Percentiles rank a stretch among this genome's conserved stretches.
Evolutionary conservation across 306 rosid species (phyloP).

Genomic region (Bauhinia variegata): DNA sequence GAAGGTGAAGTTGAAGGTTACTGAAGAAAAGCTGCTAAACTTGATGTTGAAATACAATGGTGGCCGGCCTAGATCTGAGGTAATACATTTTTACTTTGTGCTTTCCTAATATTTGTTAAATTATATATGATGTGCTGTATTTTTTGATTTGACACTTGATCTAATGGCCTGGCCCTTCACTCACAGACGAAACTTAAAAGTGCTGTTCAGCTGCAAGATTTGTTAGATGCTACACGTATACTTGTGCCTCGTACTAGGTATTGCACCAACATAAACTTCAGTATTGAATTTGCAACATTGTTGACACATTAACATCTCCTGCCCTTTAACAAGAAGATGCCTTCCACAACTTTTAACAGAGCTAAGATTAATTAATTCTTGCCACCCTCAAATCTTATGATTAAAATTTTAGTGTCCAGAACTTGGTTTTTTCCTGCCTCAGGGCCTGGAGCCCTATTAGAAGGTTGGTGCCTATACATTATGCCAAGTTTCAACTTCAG

Average conservation of each 20-base stretch:
- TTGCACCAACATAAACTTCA: slow-evolving; percentile 26
- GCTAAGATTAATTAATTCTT: too few relatives aligned
- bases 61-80: slow-evolving; percentile 93
- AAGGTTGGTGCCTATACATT: too few relatives aligned
- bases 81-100: slow-evolving; percentile 29
- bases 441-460: too few relatives aligned
- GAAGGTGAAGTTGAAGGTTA: slow-evolving; percentile 94
- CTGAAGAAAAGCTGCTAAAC: slow-evolving; percentile 89
- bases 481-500: too few relatives aligned
- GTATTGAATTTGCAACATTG: neutral
- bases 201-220: slow-evolving; percentile 96
- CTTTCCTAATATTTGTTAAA: slow-evolving; percentile 26
- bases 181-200: slow-evolving; percentile 92
- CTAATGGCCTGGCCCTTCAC: slow-evolving; percentile 31
- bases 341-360: neutral
- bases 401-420: too few relatives aligned
- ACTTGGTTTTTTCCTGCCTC: too few relatives aligned
- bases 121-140: slow-evolving; percentile 19
- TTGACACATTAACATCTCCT: slow-evolving; percentile 4
- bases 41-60: slow-evolving; percentile 93
- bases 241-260: slow-evolving; percentile 93
- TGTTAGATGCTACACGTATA: slow-evolving; percentile 93
- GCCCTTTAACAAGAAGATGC: neutral
- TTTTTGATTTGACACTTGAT: slow-evolving; percentile 29
- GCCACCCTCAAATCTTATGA: too few relatives aligned